Base-by-base conservation (phyloP, 805 yeast genomes). In the Clavispora fructus region DNA sequence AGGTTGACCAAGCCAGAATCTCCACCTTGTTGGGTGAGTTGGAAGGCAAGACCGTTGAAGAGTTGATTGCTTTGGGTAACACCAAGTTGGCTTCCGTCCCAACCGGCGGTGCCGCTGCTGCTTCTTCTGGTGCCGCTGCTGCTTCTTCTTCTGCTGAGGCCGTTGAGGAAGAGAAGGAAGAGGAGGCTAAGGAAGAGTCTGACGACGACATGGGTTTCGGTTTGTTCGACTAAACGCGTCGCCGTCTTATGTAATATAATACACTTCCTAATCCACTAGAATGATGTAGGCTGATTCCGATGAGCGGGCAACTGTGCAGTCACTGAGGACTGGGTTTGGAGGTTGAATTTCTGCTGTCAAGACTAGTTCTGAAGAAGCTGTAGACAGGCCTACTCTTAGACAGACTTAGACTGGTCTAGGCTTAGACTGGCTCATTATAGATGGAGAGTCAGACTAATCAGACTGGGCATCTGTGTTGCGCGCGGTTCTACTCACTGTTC, bases 41-140 rank as follows among this genome's bases (percentile, higher is more conserved):
- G 64, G 94, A 89, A 74, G 99, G 98, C 75, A 94, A 94, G 85
- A 68, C 87, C 68, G 80, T 88, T 64, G 82, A 76, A 61, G 96
- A 88, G 69, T 83, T 94, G 77, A 83, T 94, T 64, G 86, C 95
- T 64, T 94, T 83, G 78, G 99, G 99, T 81, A 77, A 86, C 76
- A 77, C 85, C 78, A 94, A 94, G 82, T 87, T 94, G 71, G 95
- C 98, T 62, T 83, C 98, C 61, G 95, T 92, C 60, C 97, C 98
- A 75, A 65, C 97, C 67, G 97, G 97, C 74, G 97, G 96, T 78
- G 94, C 97, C 73, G 96, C 94, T 73, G 81, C 89, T 66, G 75
- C 94, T 61, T 73, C 85, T 62, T 77, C 81, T 67, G 80, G 78
- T 66, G 83, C 86, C 60, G 80, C 85, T 63, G 83, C 84, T 63